Percentiles rank a stretch among this genome's conserved stretches.
Evolutionary conservation across 2,329 filamentous ascomycete species (phyloP).

Genomic region (Graphilbum sp.): DNA sequence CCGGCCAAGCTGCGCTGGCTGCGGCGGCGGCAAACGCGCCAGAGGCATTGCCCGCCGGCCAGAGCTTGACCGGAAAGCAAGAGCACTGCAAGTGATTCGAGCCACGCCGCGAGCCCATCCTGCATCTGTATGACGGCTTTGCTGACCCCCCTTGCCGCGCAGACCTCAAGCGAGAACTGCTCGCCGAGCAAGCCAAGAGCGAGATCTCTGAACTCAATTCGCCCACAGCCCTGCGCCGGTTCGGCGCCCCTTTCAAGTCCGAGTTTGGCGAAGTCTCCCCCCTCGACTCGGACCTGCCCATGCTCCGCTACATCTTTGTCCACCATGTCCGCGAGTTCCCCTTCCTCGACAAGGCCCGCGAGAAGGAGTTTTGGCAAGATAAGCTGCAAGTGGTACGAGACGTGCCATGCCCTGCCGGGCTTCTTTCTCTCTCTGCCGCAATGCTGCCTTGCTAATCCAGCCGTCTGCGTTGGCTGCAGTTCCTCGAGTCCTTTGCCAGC

Average conservation of each 20-base stretch:
- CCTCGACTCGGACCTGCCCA: slow-evolving; percentile 81
- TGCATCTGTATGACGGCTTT: too few relatives aligned
- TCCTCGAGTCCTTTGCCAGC: slow-evolving; percentile 90
- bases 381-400: slow-evolving; percentile 79
- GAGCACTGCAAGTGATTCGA: slow-evolving; percentile 62
- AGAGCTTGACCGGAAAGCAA: slow-evolving; percentile 76
- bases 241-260: slow-evolving; percentile 88
- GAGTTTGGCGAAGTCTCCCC: slow-evolving; percentile 86
- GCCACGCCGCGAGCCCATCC: too few relatives aligned
- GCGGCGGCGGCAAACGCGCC: background rate
- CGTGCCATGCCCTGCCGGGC: too few relatives aligned
- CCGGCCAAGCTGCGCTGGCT: too few relatives aligned
- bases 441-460: background rate
- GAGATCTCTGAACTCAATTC: slow-evolving; percentile 91
- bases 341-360: slow-evolving; percentile 86
- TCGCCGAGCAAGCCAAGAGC: slow-evolving; percentile 73
- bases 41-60: slow-evolving; percentile 22
- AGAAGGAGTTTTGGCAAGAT: slow-evolving; percentile 99
- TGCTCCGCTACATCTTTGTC: slow-evolving; percentile 92
- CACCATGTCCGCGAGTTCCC: slow-evolving; percentile 96
- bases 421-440: background rate
- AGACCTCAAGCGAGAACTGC: slow-evolving; percentile 94
- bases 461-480: too few relatives aligned
- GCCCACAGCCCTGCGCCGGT: slow-evolving; percentile 83
- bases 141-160: slow-evolving; percentile 1